Evolutionary conservation across 2,329 filamentous ascomycete genomes (phyloP), one percentile per base, ranked within the genome.

Genomic region (Sordariomycetes sp.): DNA sequence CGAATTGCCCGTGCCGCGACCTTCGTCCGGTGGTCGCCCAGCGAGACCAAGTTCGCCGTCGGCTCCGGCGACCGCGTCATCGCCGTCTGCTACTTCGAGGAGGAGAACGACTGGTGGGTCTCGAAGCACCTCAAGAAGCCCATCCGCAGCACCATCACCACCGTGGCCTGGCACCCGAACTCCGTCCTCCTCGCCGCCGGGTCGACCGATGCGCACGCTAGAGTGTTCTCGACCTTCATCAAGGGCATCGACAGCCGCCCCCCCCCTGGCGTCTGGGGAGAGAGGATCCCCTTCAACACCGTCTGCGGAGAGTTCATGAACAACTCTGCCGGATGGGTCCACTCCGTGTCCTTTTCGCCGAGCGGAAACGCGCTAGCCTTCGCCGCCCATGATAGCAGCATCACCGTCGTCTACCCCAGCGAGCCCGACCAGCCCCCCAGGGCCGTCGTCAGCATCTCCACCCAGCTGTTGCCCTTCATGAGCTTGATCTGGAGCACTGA

Each of bases 51-150:
- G 74, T 99, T 99, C 70, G 94, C 94, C 57, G 94, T 97, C 28
- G 94, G 94, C 60, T 96, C 91, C 32, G 94, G 94, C 61, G 94
- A 96, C 64, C 86, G 94, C 62, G 87, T 96, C 62, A 96, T 99
- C 66, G 90, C 94, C 48, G 82, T 97, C 64, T 99, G 94, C 79
- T 97, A 97, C 76, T 99, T 99, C 65, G 94, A 99, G 69, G 89
- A 96, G 70, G 94, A 99, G 73, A 96, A 99, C 73, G 91, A 99
- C 76, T 99, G 94, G 94, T 99, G 94, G 94, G 92, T 99, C 50
- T 96, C 91, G 42, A 99, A 99, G 79, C 94, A 99, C 74, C 75
- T 99, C 68, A 97, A 97, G 83, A 99, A 97, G 81, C 94, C 94
- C 22, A 95, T 99, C 66, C 88, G 92, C 63, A 96, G 90, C 70